Conservation (phyloP, 495 filamentous ascomycete genomes). For the Penicillium longicatenatum region DNA sequence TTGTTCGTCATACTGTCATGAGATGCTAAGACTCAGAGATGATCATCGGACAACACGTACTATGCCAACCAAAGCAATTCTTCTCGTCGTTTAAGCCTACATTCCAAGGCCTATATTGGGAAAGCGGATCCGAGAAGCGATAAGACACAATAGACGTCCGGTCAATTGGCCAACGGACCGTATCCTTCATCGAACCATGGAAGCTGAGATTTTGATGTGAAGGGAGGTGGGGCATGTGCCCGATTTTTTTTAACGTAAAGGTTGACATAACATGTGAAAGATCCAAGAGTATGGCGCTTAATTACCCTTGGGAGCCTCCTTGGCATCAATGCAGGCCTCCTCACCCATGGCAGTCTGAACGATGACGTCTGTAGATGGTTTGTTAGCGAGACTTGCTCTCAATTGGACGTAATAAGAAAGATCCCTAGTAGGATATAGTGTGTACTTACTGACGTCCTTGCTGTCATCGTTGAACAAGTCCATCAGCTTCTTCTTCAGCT, state of each 20-base stretch:
- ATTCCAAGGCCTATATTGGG: slow-evolving; percentile 38
- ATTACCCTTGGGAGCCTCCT: slow-evolving; percentile 67
- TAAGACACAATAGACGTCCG: slow-evolving; percentile 21
- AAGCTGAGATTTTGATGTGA: slow-evolving; percentile 28
- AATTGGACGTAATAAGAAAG: neutral
- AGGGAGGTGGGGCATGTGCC: slow-evolving; percentile 21
- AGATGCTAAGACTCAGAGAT: slow-evolving; percentile 45
- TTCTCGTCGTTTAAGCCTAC: slow-evolving; percentile 37
- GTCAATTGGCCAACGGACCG: slow-evolving; percentile 33
- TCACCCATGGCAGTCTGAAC: slow-evolving; percentile 95
- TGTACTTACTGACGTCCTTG: slow-evolving; percentile 80
- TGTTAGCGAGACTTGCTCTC: neutral
- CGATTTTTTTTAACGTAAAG: slow-evolving; percentile 32
- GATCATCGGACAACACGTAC: slow-evolving; percentile 40
- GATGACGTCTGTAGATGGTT: slow-evolving; percentile 66
- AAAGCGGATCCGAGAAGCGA: slow-evolving; percentile 24
- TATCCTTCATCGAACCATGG: slow-evolving; percentile 36
- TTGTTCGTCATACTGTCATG: slow-evolving; percentile 52
- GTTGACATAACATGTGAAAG: slow-evolving; percentile 36
- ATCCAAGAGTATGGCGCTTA: slow-evolving; percentile 34
- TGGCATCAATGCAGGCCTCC: slow-evolving; percentile 88
- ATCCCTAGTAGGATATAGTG: neutral
- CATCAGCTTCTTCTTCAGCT: slow-evolving; percentile 77
- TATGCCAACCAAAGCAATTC: slow-evolving; percentile 46
- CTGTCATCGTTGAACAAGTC: slow-evolving; percentile 73